These are phyloP conservation scores for Sporothrix humicola DNA, from an alignment of 2,329 filamentous ascomycete species.

Conservation along the genomic window DNA sequence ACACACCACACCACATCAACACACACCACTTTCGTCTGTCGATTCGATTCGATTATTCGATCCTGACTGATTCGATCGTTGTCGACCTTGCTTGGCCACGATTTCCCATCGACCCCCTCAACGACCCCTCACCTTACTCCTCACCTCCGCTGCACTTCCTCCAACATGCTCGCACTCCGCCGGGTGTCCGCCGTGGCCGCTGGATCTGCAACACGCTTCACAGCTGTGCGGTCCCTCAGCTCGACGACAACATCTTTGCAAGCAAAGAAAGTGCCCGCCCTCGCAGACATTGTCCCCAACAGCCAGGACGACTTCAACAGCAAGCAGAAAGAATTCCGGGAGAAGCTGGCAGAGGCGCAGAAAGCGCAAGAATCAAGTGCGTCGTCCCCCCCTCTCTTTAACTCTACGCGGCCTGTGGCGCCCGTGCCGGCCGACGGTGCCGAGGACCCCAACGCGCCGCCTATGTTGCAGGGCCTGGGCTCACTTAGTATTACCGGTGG, in stretches of 20 bases:
- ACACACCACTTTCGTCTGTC: background rate
- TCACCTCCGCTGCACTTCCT: background rate
- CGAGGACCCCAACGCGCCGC: slow-evolving; percentile 23
- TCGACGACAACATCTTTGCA: slow-evolving; percentile 53
- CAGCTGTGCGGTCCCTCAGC: slow-evolving; percentile 57
- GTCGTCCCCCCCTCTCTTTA: slow-evolving; percentile 46
- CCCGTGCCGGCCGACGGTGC: slow-evolving; percentile 18
- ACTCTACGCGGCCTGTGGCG: slow-evolving; percentile 5
- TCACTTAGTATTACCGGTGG: slow-evolving; percentile 60
- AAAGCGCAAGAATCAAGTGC: slow-evolving; percentile 87
- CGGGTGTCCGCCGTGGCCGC: background rate
- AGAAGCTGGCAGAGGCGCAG: slow-evolving; percentile 76
- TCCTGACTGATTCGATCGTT: background rate
- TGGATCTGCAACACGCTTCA: slow-evolving; percentile 50
- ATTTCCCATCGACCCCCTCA: background rate
- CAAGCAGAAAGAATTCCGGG: slow-evolving; percentile 85
- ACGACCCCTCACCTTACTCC: slow-evolving; percentile 2
- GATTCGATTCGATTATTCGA: too few relatives aligned
- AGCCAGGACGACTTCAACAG: slow-evolving; percentile 77
- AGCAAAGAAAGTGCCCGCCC: slow-evolving; percentile 63
- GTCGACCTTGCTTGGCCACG: background rate
- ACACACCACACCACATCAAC: slow-evolving; percentile 1
- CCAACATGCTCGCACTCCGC: slow-evolving; percentile 49
- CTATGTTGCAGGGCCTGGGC: slow-evolving; percentile 56
- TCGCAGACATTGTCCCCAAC: slow-evolving; percentile 80